Conservation (phyloP, 2,329 filamentous ascomycete genomes). For the Thielaviopsis euricoi region DNA sequence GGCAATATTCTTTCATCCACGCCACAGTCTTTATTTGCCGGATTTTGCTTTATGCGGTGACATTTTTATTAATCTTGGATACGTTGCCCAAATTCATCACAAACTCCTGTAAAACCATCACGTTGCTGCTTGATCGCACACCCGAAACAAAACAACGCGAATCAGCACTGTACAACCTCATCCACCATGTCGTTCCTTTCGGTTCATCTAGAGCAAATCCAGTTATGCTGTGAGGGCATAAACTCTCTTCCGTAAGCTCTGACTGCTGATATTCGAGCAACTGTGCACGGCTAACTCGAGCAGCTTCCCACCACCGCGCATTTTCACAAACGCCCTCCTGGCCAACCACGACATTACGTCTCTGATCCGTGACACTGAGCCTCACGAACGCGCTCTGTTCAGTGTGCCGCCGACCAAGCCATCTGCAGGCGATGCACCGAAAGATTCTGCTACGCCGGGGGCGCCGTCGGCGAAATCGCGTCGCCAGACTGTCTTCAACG, state of each 20-base stretch:
- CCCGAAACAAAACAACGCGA: not conserved
- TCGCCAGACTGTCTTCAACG: constrained; percentile 50
- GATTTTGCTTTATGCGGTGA: too few relatives aligned
- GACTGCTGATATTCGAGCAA: not conserved
- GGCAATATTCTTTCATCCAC: too few relatives aligned
- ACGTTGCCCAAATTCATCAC: too few relatives aligned
- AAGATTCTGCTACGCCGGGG: constrained; percentile 22
- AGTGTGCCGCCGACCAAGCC: constrained; percentile 56
- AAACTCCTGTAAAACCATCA: too few relatives aligned
- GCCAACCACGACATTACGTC: constrained; percentile 82
- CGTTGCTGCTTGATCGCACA: too few relatives aligned
- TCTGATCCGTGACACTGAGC: constrained; percentile 85
- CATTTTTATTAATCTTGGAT: too few relatives aligned
- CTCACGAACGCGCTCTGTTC: constrained; percentile 88
- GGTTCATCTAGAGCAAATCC: constrained; percentile 61
- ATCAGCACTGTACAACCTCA: not conserved
- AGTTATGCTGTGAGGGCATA: constrained; percentile 59
- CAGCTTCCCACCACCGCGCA: constrained; percentile 79
- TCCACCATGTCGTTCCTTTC: constrained; percentile 49
- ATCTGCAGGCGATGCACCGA: constrained; percentile 23
- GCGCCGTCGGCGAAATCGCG: constrained; percentile 25
- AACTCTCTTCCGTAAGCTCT: constrained; percentile 50
- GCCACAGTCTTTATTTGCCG: too few relatives aligned
- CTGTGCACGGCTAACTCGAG: constrained; percentile 4
- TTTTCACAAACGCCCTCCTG: constrained; percentile 87